Conservation (phyloP, 345 rosid genomes). For the Brassica juncea region DNA sequence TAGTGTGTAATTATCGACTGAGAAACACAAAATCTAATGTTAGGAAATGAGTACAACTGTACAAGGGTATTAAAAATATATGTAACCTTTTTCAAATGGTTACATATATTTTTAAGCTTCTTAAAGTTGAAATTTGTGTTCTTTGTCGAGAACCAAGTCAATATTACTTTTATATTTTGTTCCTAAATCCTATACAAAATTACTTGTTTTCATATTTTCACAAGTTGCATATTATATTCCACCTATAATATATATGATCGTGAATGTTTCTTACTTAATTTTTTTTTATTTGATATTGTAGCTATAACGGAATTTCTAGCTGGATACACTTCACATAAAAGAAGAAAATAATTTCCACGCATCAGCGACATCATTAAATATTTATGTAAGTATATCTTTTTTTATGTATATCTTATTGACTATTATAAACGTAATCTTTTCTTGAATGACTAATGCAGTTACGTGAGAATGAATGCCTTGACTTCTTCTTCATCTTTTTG, state of each 20-base stretch:
- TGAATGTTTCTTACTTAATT: neutral
- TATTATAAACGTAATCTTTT: neutral
- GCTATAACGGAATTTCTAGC: neutral
- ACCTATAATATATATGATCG: neutral
- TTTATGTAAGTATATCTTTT: neutral
- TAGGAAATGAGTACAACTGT: no score
- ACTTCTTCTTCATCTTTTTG: constrained; percentile 23
- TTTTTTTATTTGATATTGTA: neutral
- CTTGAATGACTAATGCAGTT: constrained; percentile 10
- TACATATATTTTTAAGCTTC: no score
- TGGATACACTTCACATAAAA: neutral
- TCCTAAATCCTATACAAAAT: no score
- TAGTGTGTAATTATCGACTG: no score
- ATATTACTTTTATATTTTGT: no score
- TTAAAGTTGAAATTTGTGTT: no score
- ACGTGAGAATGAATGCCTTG: neutral
- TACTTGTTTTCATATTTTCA: no score
- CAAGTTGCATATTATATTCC: no score
- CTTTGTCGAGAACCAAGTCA: no score
- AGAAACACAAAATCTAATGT: no score
- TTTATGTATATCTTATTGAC: constrained; percentile 6
- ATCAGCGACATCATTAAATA: neutral
- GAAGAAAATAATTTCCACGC: neutral
- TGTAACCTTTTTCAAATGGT: no score
- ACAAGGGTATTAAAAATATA: no score